Evolutionary conservation across 208 protist species (phyloP).

Genomic region (Acanthamoeba lenticulata): DNA sequence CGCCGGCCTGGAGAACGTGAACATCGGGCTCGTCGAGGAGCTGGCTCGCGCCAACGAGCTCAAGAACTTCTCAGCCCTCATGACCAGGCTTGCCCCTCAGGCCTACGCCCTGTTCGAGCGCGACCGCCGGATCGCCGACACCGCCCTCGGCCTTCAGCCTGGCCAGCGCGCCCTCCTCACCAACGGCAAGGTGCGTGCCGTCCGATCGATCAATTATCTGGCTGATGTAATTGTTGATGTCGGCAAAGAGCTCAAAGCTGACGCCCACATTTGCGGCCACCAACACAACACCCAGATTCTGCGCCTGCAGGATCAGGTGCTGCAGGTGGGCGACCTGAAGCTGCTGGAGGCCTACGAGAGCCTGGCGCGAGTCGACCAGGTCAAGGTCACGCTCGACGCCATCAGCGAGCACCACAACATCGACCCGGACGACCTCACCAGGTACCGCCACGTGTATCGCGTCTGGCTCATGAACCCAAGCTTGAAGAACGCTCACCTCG

Average conservation of each 20-base stretch:
- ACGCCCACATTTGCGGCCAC: background rate
- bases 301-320: background rate
- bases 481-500: too few relatives aligned
- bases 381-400: background rate
- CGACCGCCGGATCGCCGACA: background rate
- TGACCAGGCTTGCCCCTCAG: background rate
- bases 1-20: background rate
- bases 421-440: slow-evolving; percentile 31
- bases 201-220: background rate
- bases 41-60: background rate
- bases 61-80: background rate
- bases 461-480: background rate
- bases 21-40: background rate
- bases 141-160: background rate
- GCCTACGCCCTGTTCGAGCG: background rate
- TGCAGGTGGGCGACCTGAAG: background rate
- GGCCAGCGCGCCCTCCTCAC: background rate
- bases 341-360: background rate
- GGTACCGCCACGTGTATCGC: background rate
- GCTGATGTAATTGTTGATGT: background rate
- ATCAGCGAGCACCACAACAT: background rate
- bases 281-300: too few relatives aligned
- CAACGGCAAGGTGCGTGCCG: background rate
- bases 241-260: too few relatives aligned
- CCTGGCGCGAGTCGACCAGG: background rate